Percentiles rank a stretch among this genome's conserved stretches.
Conservation (phyloP, 2,329 filamentous ascomycete genomes). For the Fusarium anguioides region DNA sequence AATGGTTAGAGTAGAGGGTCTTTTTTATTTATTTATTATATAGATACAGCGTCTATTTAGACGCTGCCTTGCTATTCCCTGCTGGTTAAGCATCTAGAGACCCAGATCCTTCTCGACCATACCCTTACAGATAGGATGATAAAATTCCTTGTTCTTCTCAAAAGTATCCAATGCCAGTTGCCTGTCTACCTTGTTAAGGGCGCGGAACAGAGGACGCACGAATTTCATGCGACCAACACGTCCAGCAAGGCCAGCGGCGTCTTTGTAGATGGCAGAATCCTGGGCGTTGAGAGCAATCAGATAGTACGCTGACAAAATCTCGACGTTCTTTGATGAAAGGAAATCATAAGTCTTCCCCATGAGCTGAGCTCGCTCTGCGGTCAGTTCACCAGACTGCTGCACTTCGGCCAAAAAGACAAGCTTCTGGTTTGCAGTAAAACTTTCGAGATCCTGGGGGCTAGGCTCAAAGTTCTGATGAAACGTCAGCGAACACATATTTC, state of each 20-base stretch:
- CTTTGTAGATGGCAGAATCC: constrained; percentile 74
- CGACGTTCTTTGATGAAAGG: constrained; percentile 81
- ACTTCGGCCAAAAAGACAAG: constrained; percentile 90
- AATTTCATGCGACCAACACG: constrained; percentile 97
- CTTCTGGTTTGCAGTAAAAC: constrained; percentile 86
- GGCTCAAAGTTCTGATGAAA: constrained; percentile 69
- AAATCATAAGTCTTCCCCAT: constrained; percentile 83
- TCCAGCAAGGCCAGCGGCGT: constrained; percentile 79
- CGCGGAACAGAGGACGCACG: constrained; percentile 84
- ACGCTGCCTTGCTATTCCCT: neutral
- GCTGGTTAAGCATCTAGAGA: constrained; percentile 35
- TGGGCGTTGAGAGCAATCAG: constrained; percentile 80
- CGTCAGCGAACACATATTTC: constrained; percentile 42
- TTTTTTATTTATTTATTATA: neutral
- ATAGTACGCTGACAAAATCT: constrained; percentile 84
- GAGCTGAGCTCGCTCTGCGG: constrained; percentile 71
- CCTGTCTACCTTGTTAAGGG: constrained; percentile 78
- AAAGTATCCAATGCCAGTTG: constrained; percentile 84
- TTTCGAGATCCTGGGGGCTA: constrained; percentile 72
- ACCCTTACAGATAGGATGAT: constrained; percentile 89
- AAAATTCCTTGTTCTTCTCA: constrained; percentile 88
- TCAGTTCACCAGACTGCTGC: constrained; percentile 72
- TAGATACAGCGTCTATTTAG: neutral
- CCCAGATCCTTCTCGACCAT: constrained; percentile 89
- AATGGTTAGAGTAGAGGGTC: constrained; percentile 55